Percentiles rank a stretch among this genome's conserved stretches.
These are phyloP conservation scores for Tricholomella constricta DNA, from an alignment of 768 basidiomycete genomes.

Conservation along the genomic window DNA sequence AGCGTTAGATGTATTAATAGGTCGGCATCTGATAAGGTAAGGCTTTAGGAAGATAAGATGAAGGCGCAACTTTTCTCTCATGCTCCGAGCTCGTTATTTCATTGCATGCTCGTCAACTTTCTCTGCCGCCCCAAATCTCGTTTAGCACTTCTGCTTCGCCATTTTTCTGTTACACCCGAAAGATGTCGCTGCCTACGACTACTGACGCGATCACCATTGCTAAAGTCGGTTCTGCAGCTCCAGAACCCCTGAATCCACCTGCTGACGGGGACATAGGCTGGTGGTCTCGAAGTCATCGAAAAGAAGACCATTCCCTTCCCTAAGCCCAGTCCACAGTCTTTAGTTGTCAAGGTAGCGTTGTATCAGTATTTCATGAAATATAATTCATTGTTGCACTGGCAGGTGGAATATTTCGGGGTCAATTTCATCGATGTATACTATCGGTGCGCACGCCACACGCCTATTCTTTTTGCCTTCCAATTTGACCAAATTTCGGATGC, in stretches of 20 bases:
- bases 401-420: slow-evolving; percentile 77
- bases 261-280: slow-evolving; percentile 37
- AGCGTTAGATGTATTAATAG: background rate
- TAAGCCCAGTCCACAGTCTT: slow-evolving; percentile 55
- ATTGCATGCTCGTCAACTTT: slow-evolving; percentile 11
- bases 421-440: slow-evolving; percentile 90
- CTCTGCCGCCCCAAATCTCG: slow-evolving; percentile 5
- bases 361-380: background rate
- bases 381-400: background rate
- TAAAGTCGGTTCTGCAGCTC: slow-evolving; percentile 32
- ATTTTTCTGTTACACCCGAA: slow-evolving; percentile 28
- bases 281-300: slow-evolving; percentile 77
- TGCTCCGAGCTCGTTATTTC: background rate
- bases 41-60: background rate
- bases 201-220: slow-evolving; percentile 74
- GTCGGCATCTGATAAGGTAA: background rate
- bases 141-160: slow-evolving; percentile 24
- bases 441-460: slow-evolving; percentile 43
- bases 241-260: background rate
- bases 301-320: slow-evolving; percentile 72
- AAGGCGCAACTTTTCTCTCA: slow-evolving; percentile 10
- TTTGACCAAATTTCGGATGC: background rate
- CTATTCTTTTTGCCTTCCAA: background rate
- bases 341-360: slow-evolving; percentile 47
- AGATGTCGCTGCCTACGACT: slow-evolving; percentile 58